Conservation (phyloP, 495 filamentous ascomycete genomes). For the Neurospora sp. region DNA sequence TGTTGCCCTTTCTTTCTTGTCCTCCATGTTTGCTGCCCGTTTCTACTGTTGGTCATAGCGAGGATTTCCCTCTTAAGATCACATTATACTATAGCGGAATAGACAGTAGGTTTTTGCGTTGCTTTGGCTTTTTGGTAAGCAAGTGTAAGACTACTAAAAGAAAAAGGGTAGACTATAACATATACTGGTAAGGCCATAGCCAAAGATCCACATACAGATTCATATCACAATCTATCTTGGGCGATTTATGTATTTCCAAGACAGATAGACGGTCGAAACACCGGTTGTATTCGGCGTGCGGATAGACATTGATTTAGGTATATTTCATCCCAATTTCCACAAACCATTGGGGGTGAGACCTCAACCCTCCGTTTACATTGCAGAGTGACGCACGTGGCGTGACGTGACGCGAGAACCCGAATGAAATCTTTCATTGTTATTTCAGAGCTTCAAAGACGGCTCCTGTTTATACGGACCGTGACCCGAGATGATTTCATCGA, state of each 20-base stretch:
- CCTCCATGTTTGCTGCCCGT: not conserved
- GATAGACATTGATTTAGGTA: not conserved
- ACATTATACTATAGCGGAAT: not conserved
- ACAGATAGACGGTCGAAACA: too few species aligned
- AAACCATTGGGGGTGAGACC: not conserved
- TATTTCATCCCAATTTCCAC: not conserved
- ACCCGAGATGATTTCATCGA: not conserved
- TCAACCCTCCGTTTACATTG: not conserved
- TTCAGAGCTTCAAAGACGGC: not conserved
- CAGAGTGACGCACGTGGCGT: not conserved
- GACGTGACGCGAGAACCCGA: not conserved
- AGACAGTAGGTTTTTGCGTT: not conserved
- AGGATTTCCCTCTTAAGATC: not conserved
- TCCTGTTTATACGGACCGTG: not conserved
- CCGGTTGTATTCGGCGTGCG: not conserved
- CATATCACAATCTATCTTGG: not conserved
- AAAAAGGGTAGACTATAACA: not conserved
- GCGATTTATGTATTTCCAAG: not conserved
- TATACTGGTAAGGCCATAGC: not conserved
- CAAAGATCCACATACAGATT: not conserved
- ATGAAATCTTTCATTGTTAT: not conserved
- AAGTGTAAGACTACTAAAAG: not conserved
- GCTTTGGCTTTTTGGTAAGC: not conserved
- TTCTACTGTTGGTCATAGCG: not conserved
- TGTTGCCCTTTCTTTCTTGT: not conserved